These are phyloP conservation scores for Cladophialophora carrionii DNA, from an alignment of 2,329 filamentous ascomycete species.

Conservation along the genomic window DNA sequence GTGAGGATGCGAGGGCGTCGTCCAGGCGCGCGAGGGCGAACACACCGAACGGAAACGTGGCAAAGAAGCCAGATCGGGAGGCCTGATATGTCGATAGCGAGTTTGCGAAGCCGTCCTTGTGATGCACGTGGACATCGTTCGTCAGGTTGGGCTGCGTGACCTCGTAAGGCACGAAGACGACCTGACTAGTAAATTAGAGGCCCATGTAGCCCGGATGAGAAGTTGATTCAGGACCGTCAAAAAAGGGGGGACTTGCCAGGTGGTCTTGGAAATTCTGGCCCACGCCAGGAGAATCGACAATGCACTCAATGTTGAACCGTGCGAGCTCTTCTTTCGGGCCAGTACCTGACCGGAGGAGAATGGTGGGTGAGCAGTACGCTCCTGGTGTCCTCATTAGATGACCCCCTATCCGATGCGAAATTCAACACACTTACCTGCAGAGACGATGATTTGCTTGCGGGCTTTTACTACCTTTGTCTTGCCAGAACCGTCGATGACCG, in stretches of 20 bases:
- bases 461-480: conserved; percentile 44
- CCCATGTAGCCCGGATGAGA: conserved; percentile 42
- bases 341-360: conserved; percentile 59
- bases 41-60: conserved; percentile 64
- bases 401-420: neutral
- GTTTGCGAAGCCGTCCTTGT: conserved; percentile 55
- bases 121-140: conserved; percentile 59
- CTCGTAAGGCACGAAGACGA: conserved; percentile 61
- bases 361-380: conserved; percentile 54
- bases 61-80: conserved; percentile 60
- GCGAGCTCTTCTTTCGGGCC: conserved; percentile 52
- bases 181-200: conserved; percentile 57
- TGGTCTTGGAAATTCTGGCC: conserved; percentile 60
- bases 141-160: conserved; percentile 57
- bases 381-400: conserved; percentile 40
- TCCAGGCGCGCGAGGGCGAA: conserved; percentile 65
- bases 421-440: conserved; percentile 26
- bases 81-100: conserved; percentile 60
- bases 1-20: conserved; percentile 51
- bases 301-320: conserved; percentile 49
- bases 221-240: neutral
- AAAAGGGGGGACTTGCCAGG: conserved; percentile 9
- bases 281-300: conserved; percentile 54
- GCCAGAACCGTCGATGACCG: conserved; percentile 49
- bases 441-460: conserved; percentile 49